phyloP scores from a whole-genome alignment of 306 rosid species.

The peach (Prunus persica) region Prunus_persica_NCBIv2 NC_034016.1:16986001-16986500 shows the following conservation, averaged over 20 bases:
- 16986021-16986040: neutral
- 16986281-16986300: slow-evolving; percentile 34
- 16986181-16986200: slow-evolving; percentile 23
- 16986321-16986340: slow-evolving; percentile 41
- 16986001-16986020: too few relatives aligned
- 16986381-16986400: neutral
- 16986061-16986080: too few relatives aligned
- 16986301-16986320: slow-evolving; percentile 30
- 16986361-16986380: neutral
- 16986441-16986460: slow-evolving; percentile 30
- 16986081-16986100: neutral
- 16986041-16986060: neutral
- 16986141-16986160: slow-evolving; percentile 51
- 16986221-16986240: slow-evolving; percentile 48
- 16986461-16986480: slow-evolving; percentile 26
- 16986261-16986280: slow-evolving; percentile 68
- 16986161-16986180: slow-evolving; percentile 38
- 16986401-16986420: neutral
- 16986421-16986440: neutral
- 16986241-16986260: slow-evolving; percentile 49
- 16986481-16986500: slow-evolving; percentile 23
- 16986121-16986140: slow-evolving; percentile 48
- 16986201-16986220: slow-evolving; percentile 33
- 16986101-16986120: slow-evolving; percentile 30
- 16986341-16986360: slow-evolving; percentile 14